These are phyloP conservation scores for Xylaria intraflava DNA, from an alignment of 495 filamentous ascomycete genomes.

Conservation along the genomic window DNA sequence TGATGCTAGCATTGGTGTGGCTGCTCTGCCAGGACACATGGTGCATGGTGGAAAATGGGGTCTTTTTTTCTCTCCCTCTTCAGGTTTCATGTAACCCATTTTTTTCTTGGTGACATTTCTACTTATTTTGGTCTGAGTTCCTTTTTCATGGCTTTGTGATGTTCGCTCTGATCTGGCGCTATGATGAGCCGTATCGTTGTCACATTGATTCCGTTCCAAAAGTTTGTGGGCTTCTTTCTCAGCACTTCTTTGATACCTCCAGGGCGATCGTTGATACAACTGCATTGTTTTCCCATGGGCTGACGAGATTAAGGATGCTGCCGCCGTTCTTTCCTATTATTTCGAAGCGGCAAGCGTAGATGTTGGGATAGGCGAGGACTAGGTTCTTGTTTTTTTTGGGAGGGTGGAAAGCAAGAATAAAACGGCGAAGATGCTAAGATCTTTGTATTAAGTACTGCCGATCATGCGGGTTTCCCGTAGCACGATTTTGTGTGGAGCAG, in stretches of 20 bases:
- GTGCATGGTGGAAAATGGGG: slow-evolving; percentile 12
- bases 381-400: slow-evolving; percentile 1
- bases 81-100: slow-evolving; percentile 21
- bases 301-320: slow-evolving; percentile 25
- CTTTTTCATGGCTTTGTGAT: slow-evolving; percentile 28
- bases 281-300: slow-evolving; percentile 16
- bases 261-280: slow-evolving; percentile 26
- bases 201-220: slow-evolving; percentile 21
- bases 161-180: slow-evolving; percentile 21
- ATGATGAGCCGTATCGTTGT: slow-evolving; percentile 22
- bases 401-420: neutral
- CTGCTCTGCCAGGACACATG: slow-evolving; percentile 18
- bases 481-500: slow-evolving; percentile 8
- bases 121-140: slow-evolving; percentile 12
- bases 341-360: slow-evolving; percentile 7
- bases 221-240: slow-evolving; percentile 29
- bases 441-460: slow-evolving; percentile 7
- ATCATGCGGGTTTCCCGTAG: slow-evolving; percentile 1
- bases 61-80: slow-evolving; percentile 15
- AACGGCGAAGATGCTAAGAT: slow-evolving; percentile 6
- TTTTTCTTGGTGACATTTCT: slow-evolving; percentile 16
- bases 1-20: slow-evolving; percentile 6
- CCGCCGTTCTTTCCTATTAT: slow-evolving; percentile 11
- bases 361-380: slow-evolving; percentile 9
- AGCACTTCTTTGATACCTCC: slow-evolving; percentile 30